Conservation (phyloP, 495 filamentous ascomycete species). For the Xylaria bambusicola region DNA sequence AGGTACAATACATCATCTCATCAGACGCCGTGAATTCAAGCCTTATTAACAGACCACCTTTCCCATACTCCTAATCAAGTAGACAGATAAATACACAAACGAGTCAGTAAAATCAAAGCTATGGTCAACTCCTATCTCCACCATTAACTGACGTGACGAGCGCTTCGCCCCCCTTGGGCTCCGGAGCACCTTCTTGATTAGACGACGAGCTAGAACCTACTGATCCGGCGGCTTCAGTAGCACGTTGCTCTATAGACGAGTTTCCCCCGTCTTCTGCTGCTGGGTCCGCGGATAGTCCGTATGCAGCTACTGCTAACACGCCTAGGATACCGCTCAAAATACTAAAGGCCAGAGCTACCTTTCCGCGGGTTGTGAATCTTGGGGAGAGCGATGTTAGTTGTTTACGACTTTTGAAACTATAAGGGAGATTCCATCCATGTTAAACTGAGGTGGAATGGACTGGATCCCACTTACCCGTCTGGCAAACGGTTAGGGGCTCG, state of each 20-base stretch:
- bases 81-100: too few species aligned
- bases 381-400: too few species aligned
- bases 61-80: too few species aligned
- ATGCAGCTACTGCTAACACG: conserved; percentile 67
- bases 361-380: conserved; percentile 69
- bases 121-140: background rate
- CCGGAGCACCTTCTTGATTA: background rate
- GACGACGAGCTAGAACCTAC: conserved; percentile 14
- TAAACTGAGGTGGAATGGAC: background rate
- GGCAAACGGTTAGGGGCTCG: conserved; percentile 58
- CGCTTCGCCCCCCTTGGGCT: conserved; percentile 11
- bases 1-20: too few species aligned
- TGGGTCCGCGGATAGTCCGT: conserved; percentile 50
- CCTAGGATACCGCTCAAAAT: conserved; percentile 71
- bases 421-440: too few species aligned
- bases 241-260: background rate
- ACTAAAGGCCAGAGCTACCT: conserved; percentile 74
- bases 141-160: background rate
- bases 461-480: conserved; percentile 52
- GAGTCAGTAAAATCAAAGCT: too few species aligned
- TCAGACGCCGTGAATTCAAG: too few species aligned
- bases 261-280: too few species aligned
- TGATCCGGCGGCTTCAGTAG: conserved; percentile 4
- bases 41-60: too few species aligned
- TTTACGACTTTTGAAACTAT: too few species aligned